Conservation (phyloP, 352 stramenopile species). For the Pythium oligandrum region DNA sequence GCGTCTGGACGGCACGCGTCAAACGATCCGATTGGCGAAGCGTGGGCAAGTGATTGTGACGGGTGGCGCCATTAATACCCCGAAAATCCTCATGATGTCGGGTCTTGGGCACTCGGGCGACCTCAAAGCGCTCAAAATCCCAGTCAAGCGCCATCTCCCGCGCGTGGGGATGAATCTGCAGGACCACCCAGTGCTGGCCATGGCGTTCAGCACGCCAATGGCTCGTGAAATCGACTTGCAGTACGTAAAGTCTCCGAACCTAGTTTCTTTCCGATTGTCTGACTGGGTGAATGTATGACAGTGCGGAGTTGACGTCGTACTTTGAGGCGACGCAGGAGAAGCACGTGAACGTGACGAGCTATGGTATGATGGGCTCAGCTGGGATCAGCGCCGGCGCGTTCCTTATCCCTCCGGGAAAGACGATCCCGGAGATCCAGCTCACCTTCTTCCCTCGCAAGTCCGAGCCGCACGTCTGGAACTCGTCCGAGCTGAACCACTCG, state of each 20-base stretch:
- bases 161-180: conserved; percentile 87
- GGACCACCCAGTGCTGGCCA: conserved; percentile 78
- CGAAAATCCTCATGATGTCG: conserved; percentile 79
- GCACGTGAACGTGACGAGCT: conserved; percentile 30
- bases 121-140: conserved; percentile 40
- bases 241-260: conserved; percentile 19
- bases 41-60: conserved; percentile 66
- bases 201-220: conserved; percentile 52
- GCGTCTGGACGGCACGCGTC: conserved; percentile 25
- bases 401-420: conserved; percentile 60
- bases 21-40: conserved; percentile 33
- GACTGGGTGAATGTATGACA: conserved; percentile 4
- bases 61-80: conserved; percentile 83
- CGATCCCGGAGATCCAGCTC: conserved; percentile 79
- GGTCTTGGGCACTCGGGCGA: conserved; percentile 38
- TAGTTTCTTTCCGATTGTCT: background rate
- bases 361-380: conserved; percentile 53
- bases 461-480: conserved; percentile 71
- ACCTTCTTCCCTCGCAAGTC: conserved; percentile 85
- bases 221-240: conserved; percentile 33
- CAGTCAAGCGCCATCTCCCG: conserved; percentile 58
- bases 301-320: conserved; percentile 40
- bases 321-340: conserved; percentile 30
- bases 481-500: conserved; percentile 30
- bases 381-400: conserved; percentile 76